These are phyloP conservation scores for Forsythia suspensa DNA, from an alignment of 257 asterid genomes.

Conservation along the genomic window DNA sequence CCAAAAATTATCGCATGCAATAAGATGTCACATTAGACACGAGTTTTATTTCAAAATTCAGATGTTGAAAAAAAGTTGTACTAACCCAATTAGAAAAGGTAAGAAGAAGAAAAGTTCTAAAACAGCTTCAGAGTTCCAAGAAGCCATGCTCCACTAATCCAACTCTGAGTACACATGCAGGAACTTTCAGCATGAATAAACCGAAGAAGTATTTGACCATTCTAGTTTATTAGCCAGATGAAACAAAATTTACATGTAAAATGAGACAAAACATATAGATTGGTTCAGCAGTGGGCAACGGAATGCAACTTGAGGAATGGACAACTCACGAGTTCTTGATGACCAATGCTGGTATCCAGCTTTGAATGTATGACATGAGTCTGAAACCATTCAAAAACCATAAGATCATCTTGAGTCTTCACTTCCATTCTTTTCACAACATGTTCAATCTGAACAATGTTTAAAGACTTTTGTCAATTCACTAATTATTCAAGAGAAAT, in stretches of 20 bases:
- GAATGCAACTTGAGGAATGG: slow-evolving; percentile 17
- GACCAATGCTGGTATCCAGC: slow-evolving; percentile 78
- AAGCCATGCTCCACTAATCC: background rate
- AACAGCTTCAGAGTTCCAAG: slow-evolving; percentile 11
- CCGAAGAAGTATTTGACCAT: background rate
- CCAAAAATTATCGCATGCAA: background rate
- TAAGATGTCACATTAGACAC: background rate
- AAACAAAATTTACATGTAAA: background rate
- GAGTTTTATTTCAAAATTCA: background rate
- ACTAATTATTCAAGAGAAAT: slow-evolving; percentile 3
- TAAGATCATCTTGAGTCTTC: slow-evolving; percentile 51
- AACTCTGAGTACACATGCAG: background rate
- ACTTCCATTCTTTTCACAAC: slow-evolving; percentile 63
- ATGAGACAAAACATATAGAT: background rate
- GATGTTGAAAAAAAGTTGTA: background rate
- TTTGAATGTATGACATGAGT: slow-evolving; percentile 69
- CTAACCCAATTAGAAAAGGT: background rate
- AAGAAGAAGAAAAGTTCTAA: background rate
- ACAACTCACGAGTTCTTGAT: slow-evolving; percentile 80
- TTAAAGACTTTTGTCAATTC: slow-evolving; percentile 10
- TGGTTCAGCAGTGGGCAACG: background rate
- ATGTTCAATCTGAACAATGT: slow-evolving; percentile 59
- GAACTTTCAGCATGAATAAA: background rate
- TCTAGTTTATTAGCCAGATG: background rate
- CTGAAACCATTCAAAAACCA: slow-evolving; percentile 84